A percentile compares a stretch with the other conserved stretches of the same genome.
These are phyloP conservation scores for Castanospermum australe DNA, from an alignment of 306 rosid species.

Conservation along the genomic window DNA sequence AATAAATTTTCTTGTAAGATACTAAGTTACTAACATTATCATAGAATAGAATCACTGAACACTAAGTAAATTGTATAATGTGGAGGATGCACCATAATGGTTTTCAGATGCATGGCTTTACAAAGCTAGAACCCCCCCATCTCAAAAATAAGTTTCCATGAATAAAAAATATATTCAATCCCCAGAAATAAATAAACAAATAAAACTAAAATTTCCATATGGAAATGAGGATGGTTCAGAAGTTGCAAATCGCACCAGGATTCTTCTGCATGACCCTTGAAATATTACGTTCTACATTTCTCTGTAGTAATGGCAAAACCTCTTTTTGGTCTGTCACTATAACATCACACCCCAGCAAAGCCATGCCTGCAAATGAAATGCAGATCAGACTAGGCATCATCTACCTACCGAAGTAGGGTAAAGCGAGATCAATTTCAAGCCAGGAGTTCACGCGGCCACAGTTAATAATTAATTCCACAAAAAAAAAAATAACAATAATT, in stretches of 20 bases:
- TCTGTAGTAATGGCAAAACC: conserved; percentile 72
- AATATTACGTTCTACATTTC: conserved; percentile 87
- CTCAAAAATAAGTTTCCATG: neutral
- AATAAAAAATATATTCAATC: neutral
- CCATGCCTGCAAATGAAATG: conserved; percentile 72
- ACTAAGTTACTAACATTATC: conserved; percentile 3
- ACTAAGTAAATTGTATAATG: neutral
- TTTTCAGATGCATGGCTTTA: neutral
- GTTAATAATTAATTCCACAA: neutral
- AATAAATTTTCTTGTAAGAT: conserved; percentile 32
- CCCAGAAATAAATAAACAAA: neutral
- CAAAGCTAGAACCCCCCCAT: neutral
- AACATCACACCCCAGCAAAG: conserved; percentile 89
- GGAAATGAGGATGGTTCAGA: neutral
- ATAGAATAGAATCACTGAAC: neutral
- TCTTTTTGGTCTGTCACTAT: conserved; percentile 84
- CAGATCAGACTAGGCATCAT: conserved; percentile 27
- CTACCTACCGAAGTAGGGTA: neutral
- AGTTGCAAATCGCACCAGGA: conserved; percentile 50
- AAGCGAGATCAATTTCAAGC: conserved; percentile 18
- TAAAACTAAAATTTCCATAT: conserved; percentile 2
- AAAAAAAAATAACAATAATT: neutral
- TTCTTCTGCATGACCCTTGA: conserved; percentile 75
- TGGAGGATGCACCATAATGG: neutral
- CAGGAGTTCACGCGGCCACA: neutral